These are phyloP conservation scores for Trichosporon sp. DNA, from an alignment of 1,284 basidiomycete species.

Conservation along the genomic window DNA sequence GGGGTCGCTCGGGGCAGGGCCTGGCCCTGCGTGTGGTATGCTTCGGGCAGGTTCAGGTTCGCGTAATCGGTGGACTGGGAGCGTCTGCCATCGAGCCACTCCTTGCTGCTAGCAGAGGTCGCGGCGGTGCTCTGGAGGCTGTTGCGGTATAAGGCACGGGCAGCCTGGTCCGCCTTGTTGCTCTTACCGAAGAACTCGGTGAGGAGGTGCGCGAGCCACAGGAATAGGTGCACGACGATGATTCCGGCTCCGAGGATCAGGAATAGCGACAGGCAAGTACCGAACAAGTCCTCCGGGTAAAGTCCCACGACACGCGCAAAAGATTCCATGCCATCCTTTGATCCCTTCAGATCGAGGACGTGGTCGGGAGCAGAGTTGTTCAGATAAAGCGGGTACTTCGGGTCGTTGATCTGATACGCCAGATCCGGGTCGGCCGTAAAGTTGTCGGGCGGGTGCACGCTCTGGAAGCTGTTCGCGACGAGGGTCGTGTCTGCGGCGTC, in stretches of 20 bases:
- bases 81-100: conserved; percentile 13
- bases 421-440: conserved; percentile 49
- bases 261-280: conserved; percentile 76
- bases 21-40: neutral
- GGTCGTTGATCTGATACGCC: conserved; percentile 64
- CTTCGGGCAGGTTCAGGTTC: conserved; percentile 9
- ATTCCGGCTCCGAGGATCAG: conserved; percentile 69
- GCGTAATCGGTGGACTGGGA: conserved; percentile 10
- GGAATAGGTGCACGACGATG: conserved; percentile 61
- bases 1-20: neutral
- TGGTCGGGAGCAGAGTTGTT: conserved; percentile 57
- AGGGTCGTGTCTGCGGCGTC: conserved; percentile 64
- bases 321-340: conserved; percentile 61
- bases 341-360: conserved; percentile 35
- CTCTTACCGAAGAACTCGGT: conserved; percentile 27
- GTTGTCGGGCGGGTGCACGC: conserved; percentile 58
- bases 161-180: neutral
- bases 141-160: neutral
- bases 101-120: conserved; percentile 18
- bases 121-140: neutral
- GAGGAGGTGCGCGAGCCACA: conserved; percentile 65
- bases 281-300: conserved; percentile 75
- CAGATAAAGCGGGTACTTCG: conserved; percentile 70
- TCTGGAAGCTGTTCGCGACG: conserved; percentile 59
- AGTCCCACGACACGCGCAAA: conserved; percentile 77